phyloP scores from a whole-genome alignment of 805 yeast genomes.

The Candida taoyuanica region DNA sequence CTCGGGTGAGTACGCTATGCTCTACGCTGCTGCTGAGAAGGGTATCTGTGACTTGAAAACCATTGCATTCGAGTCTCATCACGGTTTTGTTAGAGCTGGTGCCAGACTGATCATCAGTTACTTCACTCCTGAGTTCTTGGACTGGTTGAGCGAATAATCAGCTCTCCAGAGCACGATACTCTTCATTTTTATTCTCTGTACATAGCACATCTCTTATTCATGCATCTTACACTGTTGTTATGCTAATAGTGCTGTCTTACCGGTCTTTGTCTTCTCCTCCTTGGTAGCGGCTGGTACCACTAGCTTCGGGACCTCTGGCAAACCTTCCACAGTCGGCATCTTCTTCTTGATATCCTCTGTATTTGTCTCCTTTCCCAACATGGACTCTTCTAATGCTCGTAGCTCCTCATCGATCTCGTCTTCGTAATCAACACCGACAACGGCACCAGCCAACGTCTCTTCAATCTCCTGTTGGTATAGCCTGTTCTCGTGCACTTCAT shows the following conservation, averaged over 20 bases:
- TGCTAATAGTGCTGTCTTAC: constrained; percentile 18
- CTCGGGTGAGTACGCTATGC: constrained; percentile 95
- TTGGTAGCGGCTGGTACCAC: constrained; percentile 10
- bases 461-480: constrained; percentile 73
- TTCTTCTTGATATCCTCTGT: constrained; percentile 4
- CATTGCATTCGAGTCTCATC: constrained; percentile 77
- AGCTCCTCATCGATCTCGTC: constrained; percentile 66
- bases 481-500: constrained; percentile 77
- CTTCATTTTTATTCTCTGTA: not conserved
- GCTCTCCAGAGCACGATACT: not conserved
- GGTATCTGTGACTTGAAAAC: constrained; percentile 82
- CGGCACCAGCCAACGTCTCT: constrained; percentile 40
- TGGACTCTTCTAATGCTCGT: constrained; percentile 36
- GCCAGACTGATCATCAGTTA: constrained; percentile 88
- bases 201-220: no score
- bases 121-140: constrained; percentile 93
- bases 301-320: constrained; percentile 19
- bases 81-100: constrained; percentile 93
- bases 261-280: constrained; percentile 18
- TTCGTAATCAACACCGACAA: constrained; percentile 37
- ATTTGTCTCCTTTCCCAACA: constrained; percentile 1
- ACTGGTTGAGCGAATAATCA: constrained; percentile 61
- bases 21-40: constrained; percentile 97
- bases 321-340: constrained; percentile 23
- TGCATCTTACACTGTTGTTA: constrained; percentile 1